Conservation (phyloP, 306 rosid species). For the Prunus dulcis region DNA sequence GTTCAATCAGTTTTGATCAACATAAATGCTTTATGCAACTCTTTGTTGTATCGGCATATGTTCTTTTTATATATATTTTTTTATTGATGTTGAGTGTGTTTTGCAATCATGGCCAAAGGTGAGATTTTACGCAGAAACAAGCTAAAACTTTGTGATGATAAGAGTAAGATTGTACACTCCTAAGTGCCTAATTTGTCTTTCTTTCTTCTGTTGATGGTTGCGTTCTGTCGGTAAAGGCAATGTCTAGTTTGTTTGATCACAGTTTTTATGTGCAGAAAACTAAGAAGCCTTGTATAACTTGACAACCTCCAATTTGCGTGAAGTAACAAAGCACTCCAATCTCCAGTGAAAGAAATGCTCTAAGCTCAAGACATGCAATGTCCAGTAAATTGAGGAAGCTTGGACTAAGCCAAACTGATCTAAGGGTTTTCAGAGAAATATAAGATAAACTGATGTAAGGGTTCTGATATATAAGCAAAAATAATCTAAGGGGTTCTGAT, state of each 20-base stretch:
- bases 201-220: not conserved
- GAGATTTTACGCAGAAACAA: not conserved
- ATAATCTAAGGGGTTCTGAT: too few species aligned
- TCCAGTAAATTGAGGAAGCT: too few species aligned
- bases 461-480: too few species aligned
- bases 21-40: too few species aligned
- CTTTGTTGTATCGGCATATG: too few species aligned
- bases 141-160: not conserved
- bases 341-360: not conserved
- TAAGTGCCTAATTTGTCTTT: not conserved
- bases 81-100: too few species aligned
- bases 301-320: not conserved
- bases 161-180: not conserved
- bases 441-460: too few species aligned
- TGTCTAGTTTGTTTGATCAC: constrained; percentile 29
- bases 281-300: not conserved
- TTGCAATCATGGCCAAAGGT: not conserved
- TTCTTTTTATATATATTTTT: too few species aligned
- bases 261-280: constrained; percentile 27
- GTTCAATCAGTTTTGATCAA: not conserved
- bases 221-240: constrained; percentile 18
- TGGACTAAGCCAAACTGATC: too few species aligned
- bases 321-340: not conserved
- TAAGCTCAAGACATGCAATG: not conserved
- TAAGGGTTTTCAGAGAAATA: too few species aligned